These are phyloP conservation scores for Chaetothyriales sp. DNA, from an alignment of 2,329 filamentous ascomycete genomes.

Conservation along the genomic window DNA sequence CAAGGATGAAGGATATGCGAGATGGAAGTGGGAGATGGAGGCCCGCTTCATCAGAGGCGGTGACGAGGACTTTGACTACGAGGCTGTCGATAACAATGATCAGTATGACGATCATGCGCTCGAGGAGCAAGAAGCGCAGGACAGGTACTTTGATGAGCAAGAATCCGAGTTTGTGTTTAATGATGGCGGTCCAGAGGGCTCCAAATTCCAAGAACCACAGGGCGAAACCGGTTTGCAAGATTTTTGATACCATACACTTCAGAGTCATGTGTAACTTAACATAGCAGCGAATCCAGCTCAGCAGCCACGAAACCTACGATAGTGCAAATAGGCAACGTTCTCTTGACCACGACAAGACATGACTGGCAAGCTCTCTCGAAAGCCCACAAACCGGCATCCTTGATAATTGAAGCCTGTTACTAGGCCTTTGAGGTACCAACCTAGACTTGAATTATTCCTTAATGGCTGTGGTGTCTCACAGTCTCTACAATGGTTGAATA, in stretches of 20 bases:
- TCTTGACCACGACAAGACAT: too few species aligned
- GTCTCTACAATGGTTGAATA: too few species aligned
- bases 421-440: too few species aligned
- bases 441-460: too few species aligned
- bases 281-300: background rate
- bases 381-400: too few species aligned
- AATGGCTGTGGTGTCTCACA: too few species aligned
- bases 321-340: too few species aligned
- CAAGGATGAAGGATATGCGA: constrained; percentile 52
- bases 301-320: background rate
- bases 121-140: constrained; percentile 50
- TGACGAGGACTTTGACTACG: constrained; percentile 70
- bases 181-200: constrained; percentile 14
- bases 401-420: too few species aligned
- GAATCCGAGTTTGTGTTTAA: constrained; percentile 49
- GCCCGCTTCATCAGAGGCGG: constrained; percentile 60
- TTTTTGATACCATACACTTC: constrained; percentile 35
- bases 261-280: background rate
- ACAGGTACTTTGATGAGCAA: constrained; percentile 69
- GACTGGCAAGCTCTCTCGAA: too few species aligned
- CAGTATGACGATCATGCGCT: constrained; percentile 54
- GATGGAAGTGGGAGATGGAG: constrained; percentile 61
- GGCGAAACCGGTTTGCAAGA: constrained; percentile 63
- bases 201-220: constrained; percentile 16
- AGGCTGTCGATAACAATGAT: constrained; percentile 54